Evolutionary conservation across 208 protist genomes (phyloP).

Genomic region (Herpetomonas tarakana): DNA sequence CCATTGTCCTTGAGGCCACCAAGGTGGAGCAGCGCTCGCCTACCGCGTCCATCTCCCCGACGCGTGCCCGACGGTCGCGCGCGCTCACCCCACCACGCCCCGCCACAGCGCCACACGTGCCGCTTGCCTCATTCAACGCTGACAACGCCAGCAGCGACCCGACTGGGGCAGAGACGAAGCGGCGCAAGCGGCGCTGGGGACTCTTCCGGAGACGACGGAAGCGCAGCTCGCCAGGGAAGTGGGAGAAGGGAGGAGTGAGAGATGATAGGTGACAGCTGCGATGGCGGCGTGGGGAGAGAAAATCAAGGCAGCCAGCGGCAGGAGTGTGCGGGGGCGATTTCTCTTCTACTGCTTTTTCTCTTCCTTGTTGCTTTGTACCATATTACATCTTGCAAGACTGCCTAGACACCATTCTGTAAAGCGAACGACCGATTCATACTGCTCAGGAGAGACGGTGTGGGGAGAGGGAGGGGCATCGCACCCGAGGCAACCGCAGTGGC

Average conservation of each 20-base stretch:
- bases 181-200: not conserved
- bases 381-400: too few species aligned
- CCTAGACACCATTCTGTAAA: too few species aligned
- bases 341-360: too few species aligned
- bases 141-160: not conserved
- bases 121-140: not conserved
- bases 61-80: not conserved
- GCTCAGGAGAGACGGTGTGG: too few species aligned
- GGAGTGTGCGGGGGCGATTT: too few species aligned
- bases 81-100: not conserved
- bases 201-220: not conserved
- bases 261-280: too few species aligned
- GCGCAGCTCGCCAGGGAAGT: not conserved
- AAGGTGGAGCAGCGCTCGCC: not conserved
- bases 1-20: constrained; percentile 37
- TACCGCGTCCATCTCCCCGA: not conserved
- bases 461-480: too few species aligned
- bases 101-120: not conserved
- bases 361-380: too few species aligned
- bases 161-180: not conserved
- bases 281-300: too few species aligned
- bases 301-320: too few species aligned
- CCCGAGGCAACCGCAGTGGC: too few species aligned
- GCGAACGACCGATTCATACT: too few species aligned
- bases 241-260: not conserved